phyloP scores from a whole-genome alignment of 2,329 filamentous ascomycete genomes.

The Aspergillus versicolor region DNA sequence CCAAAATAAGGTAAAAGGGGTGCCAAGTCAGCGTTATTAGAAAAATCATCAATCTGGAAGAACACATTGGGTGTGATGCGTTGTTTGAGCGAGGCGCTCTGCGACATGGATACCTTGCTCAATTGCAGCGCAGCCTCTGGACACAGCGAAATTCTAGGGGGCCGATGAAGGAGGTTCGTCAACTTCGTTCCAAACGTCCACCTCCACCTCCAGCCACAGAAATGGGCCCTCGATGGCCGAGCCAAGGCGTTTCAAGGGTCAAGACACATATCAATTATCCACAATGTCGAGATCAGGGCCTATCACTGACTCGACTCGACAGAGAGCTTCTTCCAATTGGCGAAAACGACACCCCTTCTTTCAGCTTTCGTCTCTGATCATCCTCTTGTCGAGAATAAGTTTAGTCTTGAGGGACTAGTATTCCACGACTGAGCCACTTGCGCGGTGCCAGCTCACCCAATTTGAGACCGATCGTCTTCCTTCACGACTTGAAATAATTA shows the following conservation, averaged over 20 bases:
- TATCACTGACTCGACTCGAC: background rate
- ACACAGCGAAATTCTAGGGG: background rate
- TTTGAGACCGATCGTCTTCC: background rate
- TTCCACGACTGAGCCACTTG: constrained; percentile 3
- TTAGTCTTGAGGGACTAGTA: background rate
- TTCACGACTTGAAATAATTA: background rate
- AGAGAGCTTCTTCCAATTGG: background rate
- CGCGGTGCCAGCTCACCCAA: constrained; percentile 8
- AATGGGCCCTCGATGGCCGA: constrained; percentile 1
- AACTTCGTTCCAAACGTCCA: background rate
- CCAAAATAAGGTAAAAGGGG: background rate
- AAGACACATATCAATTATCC: background rate
- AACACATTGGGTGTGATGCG: background rate
- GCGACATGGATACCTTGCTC: background rate
- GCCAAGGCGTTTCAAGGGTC: constrained; percentile 16
- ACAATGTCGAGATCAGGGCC: background rate
- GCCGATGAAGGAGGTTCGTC: background rate
- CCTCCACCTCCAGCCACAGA: background rate
- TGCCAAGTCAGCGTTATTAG: background rate
- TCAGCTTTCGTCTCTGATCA: background rate
- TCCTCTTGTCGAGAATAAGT: background rate
- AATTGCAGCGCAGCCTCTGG: background rate
- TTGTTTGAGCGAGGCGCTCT: background rate
- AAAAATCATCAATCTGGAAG: background rate
- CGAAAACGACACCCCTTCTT: background rate